Conservation (phyloP, 1,284 basidiomycete genomes). For the Ganoderma boninense region DNA sequence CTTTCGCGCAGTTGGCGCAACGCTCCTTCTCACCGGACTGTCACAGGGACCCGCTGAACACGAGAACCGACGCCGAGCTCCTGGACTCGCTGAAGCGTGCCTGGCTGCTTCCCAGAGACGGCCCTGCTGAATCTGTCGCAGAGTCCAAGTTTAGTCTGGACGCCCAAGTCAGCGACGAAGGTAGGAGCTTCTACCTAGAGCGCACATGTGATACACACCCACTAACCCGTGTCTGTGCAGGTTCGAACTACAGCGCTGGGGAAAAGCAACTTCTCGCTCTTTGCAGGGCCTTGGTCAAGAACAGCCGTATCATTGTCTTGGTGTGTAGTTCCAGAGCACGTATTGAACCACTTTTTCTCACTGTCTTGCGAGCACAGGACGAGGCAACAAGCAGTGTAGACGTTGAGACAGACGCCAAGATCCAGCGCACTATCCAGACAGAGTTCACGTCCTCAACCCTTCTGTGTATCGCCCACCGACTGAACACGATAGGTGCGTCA, state of each 20-base stretch:
- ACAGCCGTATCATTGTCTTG: slow-evolving; percentile 74
- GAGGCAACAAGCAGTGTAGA: slow-evolving; percentile 89
- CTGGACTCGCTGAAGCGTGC: slow-evolving; percentile 65
- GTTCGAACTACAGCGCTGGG: slow-evolving; percentile 79
- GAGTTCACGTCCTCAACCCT: slow-evolving; percentile 72
- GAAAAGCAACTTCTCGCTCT: slow-evolving; percentile 83
- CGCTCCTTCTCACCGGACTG: slow-evolving; percentile 8
- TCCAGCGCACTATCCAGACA: slow-evolving; percentile 78
- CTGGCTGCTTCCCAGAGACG: slow-evolving; percentile 61
- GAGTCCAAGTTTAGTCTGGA: slow-evolving; percentile 76
- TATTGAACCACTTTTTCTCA: neutral
- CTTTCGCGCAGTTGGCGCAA: neutral
- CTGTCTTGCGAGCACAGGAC: slow-evolving; percentile 48
- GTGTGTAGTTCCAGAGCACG: slow-evolving; percentile 45
- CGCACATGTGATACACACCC: slow-evolving; percentile 1
- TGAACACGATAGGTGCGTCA: slow-evolving; percentile 74
- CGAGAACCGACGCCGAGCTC: slow-evolving; percentile 61
- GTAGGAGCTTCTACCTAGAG: slow-evolving; percentile 38
- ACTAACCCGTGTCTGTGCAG: slow-evolving; percentile 42
- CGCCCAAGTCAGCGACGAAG: slow-evolving; percentile 69
- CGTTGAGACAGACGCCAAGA: slow-evolving; percentile 80
- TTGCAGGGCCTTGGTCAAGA: slow-evolving; percentile 76
- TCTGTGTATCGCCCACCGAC: slow-evolving; percentile 79
- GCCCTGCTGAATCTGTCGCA: slow-evolving; percentile 53
- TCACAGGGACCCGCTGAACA: slow-evolving; percentile 64